Evolutionary conservation across 495 filamentous ascomycete species (phyloP), one percentile per base, ranked within the genome.

Genomic region (Diplogelasinospora grovesii): DNA sequence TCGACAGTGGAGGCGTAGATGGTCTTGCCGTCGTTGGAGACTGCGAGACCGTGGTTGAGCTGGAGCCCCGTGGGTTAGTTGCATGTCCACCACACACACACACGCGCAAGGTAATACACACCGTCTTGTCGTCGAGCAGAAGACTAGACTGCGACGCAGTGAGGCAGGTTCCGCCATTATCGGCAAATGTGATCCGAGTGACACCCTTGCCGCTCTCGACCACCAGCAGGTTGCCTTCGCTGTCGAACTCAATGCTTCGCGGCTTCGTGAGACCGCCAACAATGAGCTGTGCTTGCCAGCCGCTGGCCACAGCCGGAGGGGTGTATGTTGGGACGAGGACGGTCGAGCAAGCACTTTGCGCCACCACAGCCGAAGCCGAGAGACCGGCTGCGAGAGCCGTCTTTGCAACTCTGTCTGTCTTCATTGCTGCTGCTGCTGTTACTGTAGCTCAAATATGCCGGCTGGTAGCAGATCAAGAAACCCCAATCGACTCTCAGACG

Each of bases 21-120:
- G 4, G 71, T 82, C 30, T 56, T 65, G 24, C 78, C 76, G 57
- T 82, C 74, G 10, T 29, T 32, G 18, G 76, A 79, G 16, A 84
- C 53, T 13, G 74, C 73, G 26, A 85, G 63, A 20, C 80, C 80
- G 53, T 85, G 81, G 49, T 80, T 81, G 8, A 83, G 59, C 67
- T 79, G 38, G 1, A 36, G 4, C 18, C 14, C 9, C 21, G 13
- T 3, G 0, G 24, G 32, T 41, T 14, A 48, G 44, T 21, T 22
- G 32, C 7, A 14, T 15, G 30, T 14, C 18, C 20, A 13, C 1
- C 22, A 5, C 9, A 25, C 8, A 33, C 7, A 14, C 7, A 4
- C 11, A 9, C n/a, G 22, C 22, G 13, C n/a, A 19, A 14, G 21
- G 4, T 24, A 8, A 9, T n/a, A 56, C 66, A 56, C 59, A 76